A percentile compares a stretch with the other conserved stretches of the same genome.
Evolutionary conservation across 140 eudicot genomes (phyloP).

Genomic region (Oenanthe javanica): DNA sequence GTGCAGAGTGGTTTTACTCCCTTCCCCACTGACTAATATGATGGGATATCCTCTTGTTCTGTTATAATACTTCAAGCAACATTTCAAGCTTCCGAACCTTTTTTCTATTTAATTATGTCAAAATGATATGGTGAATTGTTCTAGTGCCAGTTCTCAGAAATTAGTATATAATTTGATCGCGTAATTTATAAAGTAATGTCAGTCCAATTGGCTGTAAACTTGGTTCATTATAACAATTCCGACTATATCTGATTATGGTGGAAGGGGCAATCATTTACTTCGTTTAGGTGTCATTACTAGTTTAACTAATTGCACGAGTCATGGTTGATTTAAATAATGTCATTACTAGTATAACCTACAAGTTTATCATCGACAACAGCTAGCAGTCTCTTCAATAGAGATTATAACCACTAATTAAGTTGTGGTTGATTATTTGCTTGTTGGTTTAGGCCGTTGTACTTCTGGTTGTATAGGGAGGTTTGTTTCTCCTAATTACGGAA

Average conservation of each 20-base stretch:
- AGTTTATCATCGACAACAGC: background rate
- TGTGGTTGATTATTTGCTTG: background rate
- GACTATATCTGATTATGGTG: background rate
- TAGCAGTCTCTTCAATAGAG: background rate
- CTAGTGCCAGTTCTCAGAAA: background rate
- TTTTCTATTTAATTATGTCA: background rate
- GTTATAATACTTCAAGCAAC: background rate
- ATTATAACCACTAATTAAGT: background rate
- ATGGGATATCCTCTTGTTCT: background rate
- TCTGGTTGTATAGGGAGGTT: background rate
- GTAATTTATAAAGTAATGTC: no score
- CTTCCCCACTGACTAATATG: constrained; percentile 30
- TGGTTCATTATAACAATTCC: background rate
- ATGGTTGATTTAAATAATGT: no score
- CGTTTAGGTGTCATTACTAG: background rate
- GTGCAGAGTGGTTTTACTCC: constrained; percentile 49
- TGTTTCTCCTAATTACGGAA: background rate
- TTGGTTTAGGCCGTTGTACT: no score
- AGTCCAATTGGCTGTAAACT: background rate
- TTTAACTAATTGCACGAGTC: background rate
- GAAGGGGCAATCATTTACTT: background rate
- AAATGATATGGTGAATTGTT: background rate
- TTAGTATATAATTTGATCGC: background rate
- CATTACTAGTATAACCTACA: background rate
- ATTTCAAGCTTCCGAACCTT: background rate